These are phyloP conservation scores for Ceratocystis smalleyi DNA, from an alignment of 2,329 filamentous ascomycete genomes.

Conservation along the genomic window DNA sequence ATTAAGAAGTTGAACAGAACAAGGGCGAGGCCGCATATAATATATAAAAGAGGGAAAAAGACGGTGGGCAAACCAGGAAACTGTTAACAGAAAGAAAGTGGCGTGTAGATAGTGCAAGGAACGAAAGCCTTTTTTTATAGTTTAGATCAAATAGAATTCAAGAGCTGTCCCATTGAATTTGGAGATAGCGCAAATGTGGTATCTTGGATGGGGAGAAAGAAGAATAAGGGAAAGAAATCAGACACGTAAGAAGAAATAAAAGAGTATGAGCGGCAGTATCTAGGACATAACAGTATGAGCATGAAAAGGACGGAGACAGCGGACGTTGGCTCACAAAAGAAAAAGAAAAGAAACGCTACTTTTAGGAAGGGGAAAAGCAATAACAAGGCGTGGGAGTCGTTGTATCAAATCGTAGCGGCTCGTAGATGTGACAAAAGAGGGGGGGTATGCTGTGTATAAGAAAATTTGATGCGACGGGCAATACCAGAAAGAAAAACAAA, in stretches of 20 bases:
- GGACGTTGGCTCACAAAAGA: not conserved
- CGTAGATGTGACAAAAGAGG: not conserved
- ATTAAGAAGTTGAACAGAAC: not conserved
- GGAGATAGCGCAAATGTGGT: not conserved
- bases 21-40: not conserved
- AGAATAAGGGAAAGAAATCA: not conserved
- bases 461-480: not conserved
- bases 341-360: conserved; percentile 3
- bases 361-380: conserved; percentile 5
- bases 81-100: not conserved
- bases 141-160: not conserved
- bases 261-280: not conserved
- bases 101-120: not conserved
- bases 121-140: not conserved
- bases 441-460: not conserved
- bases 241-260: not conserved
- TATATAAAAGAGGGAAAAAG: not conserved
- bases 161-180: not conserved
- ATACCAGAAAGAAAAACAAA: not conserved
- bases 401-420: not conserved
- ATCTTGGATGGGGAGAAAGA: not conserved
- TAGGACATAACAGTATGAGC: not conserved
- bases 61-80: not conserved
- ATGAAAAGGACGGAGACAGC: not conserved
- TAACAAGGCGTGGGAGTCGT: conserved; percentile 5